Base-by-base conservation (phyloP, 1,284 basidiomycete species). In the Ceratorhiza oryzae-sativae region DNA sequence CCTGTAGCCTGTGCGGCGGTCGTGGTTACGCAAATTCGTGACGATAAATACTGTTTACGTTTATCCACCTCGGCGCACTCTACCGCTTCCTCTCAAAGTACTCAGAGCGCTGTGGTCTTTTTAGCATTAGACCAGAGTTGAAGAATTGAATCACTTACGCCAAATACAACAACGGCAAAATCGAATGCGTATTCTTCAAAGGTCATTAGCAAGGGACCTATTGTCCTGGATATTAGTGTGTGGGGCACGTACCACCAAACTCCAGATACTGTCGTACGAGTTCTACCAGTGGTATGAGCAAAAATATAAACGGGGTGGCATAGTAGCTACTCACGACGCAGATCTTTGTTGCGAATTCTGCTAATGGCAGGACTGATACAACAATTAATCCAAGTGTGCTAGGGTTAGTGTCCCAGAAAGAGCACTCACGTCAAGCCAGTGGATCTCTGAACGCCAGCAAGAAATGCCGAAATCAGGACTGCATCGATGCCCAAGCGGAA, bases 401-500 rank as follows among this genome's bases (percentile, higher is more conserved):
- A 51, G 48, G 41, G 36, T 42, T 63, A 56, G 18, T n/a, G 20
- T 27, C 13, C 23, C 12, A 63, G 39, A 27, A 49, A 13, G 25
- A 9, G 45, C 15, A 83, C 90, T 73, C 81, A 92, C 91, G 92
- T 92, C 75, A 94, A 80, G 42, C 92, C 92, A 0, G 93, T 94
- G 1, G 90, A 88, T 32, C 92, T 86, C 78, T 87, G 90, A 73
- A 94, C 81, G 12, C 92, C 93, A 9, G 92, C 93, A 1, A 94
- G 85, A 75, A 92, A 87, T 30, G 90, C 90, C 73, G 87, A 89
- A 75, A 94, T 82, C 75, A 94, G 83, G 58, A 92, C 79, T 5
- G 91, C 91, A 77, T 94, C 93, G 77, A 94, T 79, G 72, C 88
- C 87, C 73, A 91, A 81, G 77, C 90, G 92, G n/a, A 90, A 84